A percentile compares a stretch with the other conserved stretches of the same genome.
phyloP scores from a whole-genome alignment of 1,284 basidiomycete species.

The Ustilago bromivora region DNA sequence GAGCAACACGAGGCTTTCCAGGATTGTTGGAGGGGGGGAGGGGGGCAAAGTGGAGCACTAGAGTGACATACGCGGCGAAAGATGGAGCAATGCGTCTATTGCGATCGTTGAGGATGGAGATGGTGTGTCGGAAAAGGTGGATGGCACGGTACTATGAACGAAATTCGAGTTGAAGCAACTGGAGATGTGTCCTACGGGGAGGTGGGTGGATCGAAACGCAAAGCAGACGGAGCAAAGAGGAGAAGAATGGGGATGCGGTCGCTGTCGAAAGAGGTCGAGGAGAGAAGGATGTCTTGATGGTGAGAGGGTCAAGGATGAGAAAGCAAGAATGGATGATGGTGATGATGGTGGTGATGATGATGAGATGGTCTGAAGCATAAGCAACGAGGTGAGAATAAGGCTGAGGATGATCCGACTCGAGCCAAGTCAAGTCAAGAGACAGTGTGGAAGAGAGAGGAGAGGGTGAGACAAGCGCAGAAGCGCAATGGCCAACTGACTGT shows the following conservation, averaged over 20 bases:
- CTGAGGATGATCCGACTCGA: not conserved
- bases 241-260: not conserved
- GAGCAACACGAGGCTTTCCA: not conserved
- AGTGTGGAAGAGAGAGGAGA: not conserved
- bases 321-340: not conserved
- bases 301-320: conserved; percentile 7
- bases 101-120: no score
- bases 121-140: not conserved
- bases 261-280: not conserved
- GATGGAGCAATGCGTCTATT: not conserved
- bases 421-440: conserved; percentile 1
- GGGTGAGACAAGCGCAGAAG: not conserved
- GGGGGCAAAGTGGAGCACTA: not conserved
- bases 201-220: not conserved
- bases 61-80: conserved; percentile 13
- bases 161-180: not conserved
- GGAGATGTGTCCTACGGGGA: not conserved
- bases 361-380: not conserved
- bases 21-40: not conserved
- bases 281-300: conserved; percentile 12
- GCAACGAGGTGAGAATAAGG: not conserved
- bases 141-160: not conserved
- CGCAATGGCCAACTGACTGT: not conserved
- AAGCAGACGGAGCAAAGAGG: conserved; percentile 4
- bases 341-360: not conserved